Conservation (phyloP, 257 asterid genomes). For the Penstemon davidsonii region DNA sequence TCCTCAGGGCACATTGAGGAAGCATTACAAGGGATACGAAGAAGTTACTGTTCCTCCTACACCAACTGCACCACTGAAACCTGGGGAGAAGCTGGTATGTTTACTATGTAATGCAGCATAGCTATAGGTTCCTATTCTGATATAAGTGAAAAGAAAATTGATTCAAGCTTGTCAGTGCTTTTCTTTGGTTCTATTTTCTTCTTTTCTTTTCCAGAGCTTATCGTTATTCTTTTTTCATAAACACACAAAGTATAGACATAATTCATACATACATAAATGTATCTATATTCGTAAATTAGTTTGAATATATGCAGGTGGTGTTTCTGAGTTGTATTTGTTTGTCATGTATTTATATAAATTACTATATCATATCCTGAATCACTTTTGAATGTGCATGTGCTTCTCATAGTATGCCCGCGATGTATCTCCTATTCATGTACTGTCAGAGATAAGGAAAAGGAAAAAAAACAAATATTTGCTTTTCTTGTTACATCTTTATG, state of each 20-base stretch:
- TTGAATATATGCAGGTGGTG: neutral
- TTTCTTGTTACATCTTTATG: slow-evolving; percentile 2
- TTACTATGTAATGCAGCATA: slow-evolving; percentile 23
- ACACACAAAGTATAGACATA: neutral
- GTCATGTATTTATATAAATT: neutral
- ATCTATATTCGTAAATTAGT: neutral
- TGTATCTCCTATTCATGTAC: no score
- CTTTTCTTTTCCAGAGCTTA: slow-evolving; percentile 10
- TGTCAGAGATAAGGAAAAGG: no score
- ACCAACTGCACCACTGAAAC: slow-evolving; percentile 92
- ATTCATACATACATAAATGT: neutral
- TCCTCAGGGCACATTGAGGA: slow-evolving; percentile 86
- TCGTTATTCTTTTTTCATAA: slow-evolving; percentile 7
- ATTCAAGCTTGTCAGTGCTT: slow-evolving; percentile 9
- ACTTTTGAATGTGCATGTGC: slow-evolving; percentile 20
- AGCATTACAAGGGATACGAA: slow-evolving; percentile 85
- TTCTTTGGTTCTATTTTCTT: slow-evolving; percentile 8
- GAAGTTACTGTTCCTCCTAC: slow-evolving; percentile 90
- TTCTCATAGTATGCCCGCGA: neutral
- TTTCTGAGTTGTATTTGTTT: slow-evolving; percentile 11
- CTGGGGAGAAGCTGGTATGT: slow-evolving; percentile 88
- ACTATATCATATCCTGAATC: neutral
- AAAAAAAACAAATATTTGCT: no score
- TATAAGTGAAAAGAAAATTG: slow-evolving; percentile 15
- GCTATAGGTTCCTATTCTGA: slow-evolving; percentile 20